These are phyloP conservation scores for Adansonia grandidieri DNA, from an alignment of 441 rosid species.

Conservation along the genomic window DNA sequence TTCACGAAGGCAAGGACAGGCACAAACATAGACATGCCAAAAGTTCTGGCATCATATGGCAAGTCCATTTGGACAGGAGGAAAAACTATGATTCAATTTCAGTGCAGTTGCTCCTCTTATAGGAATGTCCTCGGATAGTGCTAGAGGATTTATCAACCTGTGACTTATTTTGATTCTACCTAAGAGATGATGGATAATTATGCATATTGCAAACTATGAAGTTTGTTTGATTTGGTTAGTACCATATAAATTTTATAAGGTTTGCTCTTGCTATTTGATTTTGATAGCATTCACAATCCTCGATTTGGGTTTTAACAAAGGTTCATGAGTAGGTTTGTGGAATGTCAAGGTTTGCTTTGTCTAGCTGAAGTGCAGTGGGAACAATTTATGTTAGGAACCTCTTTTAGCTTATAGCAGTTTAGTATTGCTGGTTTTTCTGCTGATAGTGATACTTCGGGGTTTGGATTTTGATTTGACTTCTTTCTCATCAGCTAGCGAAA, in stretches of 20 bases:
- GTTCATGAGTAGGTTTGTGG: neutral
- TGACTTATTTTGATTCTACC: neutral
- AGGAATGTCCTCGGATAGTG: neutral
- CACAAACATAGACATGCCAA: constrained; percentile 54
- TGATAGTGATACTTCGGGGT: neutral
- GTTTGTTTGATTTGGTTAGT: neutral
- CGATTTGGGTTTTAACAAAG: neutral
- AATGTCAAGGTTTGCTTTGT: neutral
- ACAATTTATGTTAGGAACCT: neutral
- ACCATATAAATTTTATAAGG: neutral
- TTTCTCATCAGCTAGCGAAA: neutral
- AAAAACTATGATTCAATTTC: constrained; percentile 34
- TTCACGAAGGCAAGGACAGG: constrained; percentile 48
- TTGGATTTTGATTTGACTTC: constrained; percentile 1
- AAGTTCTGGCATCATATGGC: constrained; percentile 43
- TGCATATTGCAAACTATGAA: constrained; percentile 1
- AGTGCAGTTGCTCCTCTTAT: neutral
- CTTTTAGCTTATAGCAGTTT: neutral
- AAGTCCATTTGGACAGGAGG: constrained; percentile 35
- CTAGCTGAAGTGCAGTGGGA: neutral
- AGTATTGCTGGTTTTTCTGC: neutral
- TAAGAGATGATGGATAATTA: neutral
- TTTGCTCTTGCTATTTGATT: neutral
- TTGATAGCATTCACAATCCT: neutral
- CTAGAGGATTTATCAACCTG: neutral